Conservation (phyloP, 140 eudicot species). For the Ambrosia hybrid region DNA sequence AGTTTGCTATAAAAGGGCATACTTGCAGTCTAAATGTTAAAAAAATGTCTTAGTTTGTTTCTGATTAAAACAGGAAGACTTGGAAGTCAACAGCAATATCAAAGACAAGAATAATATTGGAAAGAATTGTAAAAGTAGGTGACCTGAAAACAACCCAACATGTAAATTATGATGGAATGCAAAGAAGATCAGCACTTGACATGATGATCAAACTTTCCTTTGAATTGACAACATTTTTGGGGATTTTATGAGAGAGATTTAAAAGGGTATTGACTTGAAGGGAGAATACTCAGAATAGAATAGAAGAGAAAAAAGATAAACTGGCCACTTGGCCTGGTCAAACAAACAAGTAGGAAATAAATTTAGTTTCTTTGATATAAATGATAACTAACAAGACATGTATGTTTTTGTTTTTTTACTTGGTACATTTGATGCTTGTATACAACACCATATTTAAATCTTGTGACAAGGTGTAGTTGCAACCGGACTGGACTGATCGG, state of each 20-base stretch:
- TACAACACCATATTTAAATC: too few relatives aligned
- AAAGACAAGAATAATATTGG: background rate
- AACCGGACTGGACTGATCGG: too few relatives aligned
- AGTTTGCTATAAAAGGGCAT: too few relatives aligned
- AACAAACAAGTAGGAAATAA: too few relatives aligned
- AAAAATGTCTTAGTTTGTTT: background rate
- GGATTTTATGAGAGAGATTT: slow-evolving; percentile 21
- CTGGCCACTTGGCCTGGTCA: background rate
- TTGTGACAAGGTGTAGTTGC: too few relatives aligned
- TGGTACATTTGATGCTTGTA: too few relatives aligned
- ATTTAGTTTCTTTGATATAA: too few relatives aligned
- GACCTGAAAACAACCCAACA: slow-evolving; percentile 25
- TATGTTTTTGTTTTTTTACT: too few relatives aligned
- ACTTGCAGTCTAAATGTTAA: too few relatives aligned
- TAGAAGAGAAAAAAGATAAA: background rate
- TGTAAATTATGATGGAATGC: slow-evolving; percentile 18
- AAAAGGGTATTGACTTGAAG: slow-evolving; percentile 24
- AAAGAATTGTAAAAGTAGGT: slow-evolving; percentile 15
- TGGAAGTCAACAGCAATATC: slow-evolving; percentile 27
- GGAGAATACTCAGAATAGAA: background rate
- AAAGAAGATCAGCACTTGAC: slow-evolving; percentile 16
- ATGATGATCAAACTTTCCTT: background rate
- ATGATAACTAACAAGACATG: too few relatives aligned
- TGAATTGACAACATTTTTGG: slow-evolving; percentile 30
- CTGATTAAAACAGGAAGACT: slow-evolving; percentile 22